Evolutionary conservation across 2,329 filamentous ascomycete species (phyloP).

Genomic region (Trichoderma koningiopsis): DNA sequence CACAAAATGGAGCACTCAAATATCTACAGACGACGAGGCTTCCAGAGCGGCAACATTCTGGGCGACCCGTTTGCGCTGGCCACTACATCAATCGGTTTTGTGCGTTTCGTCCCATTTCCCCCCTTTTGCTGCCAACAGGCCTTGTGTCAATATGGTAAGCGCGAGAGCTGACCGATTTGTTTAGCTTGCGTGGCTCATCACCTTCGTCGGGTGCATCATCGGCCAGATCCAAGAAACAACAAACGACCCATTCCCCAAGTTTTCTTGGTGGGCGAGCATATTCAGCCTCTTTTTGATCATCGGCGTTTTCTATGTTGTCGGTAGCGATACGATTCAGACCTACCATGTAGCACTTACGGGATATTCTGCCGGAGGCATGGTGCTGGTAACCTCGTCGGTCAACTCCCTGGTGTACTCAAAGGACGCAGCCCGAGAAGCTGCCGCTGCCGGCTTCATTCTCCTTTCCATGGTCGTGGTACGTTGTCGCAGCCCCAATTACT

Average conservation of each 20-base stretch:
- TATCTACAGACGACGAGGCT: slow-evolving; percentile 60
- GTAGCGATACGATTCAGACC: slow-evolving; percentile 78
- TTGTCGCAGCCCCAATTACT: slow-evolving; percentile 28
- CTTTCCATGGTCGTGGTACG: slow-evolving; percentile 89
- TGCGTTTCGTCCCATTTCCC: slow-evolving; percentile 50
- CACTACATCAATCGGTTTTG: slow-evolving; percentile 86
- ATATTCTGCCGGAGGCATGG: slow-evolving; percentile 79
- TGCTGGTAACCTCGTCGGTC: slow-evolving; percentile 82
- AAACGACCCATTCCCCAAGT: slow-evolving; percentile 69
- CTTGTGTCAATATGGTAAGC: slow-evolving; percentile 10
- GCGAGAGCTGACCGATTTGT: slow-evolving; percentile 28
- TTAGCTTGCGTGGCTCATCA: slow-evolving; percentile 92
- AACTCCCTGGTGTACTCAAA: slow-evolving; percentile 82
- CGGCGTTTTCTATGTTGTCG: slow-evolving; percentile 80
- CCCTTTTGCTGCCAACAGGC: neutral
- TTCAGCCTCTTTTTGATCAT: slow-evolving; percentile 83
- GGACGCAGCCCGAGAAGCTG: slow-evolving; percentile 75
- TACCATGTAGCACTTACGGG: slow-evolving; percentile 92
- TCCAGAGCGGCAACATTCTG: slow-evolving; percentile 85
- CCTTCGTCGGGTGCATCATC: slow-evolving; percentile 84
- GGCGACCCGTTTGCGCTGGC: slow-evolving; percentile 96
- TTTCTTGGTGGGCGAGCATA: slow-evolving; percentile 87
- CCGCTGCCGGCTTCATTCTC: slow-evolving; percentile 89
- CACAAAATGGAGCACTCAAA: slow-evolving; percentile 77
- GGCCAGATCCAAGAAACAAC: slow-evolving; percentile 55